Evolutionary conservation across 148 eudicot species (phyloP).

Genomic region (Rhododendron ovatum): DNA sequence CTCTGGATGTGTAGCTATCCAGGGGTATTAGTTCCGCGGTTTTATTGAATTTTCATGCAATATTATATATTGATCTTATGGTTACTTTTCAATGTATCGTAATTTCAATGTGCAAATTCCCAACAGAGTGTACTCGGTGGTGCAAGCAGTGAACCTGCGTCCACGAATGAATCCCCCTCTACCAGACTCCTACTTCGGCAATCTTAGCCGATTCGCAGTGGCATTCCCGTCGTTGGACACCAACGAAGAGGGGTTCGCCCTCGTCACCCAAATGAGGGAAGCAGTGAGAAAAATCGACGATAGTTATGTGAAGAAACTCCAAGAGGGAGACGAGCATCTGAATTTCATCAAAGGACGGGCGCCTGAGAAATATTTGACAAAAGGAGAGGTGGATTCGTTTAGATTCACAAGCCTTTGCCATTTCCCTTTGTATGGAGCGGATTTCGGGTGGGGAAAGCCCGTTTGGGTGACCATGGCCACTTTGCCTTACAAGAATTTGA

Average conservation of each 20-base stretch:
- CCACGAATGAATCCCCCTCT: constrained; percentile 10
- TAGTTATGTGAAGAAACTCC: not conserved
- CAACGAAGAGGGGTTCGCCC: not conserved
- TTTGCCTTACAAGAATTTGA: not conserved
- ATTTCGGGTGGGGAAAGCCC: constrained; percentile 38
- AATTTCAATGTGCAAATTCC: not conserved
- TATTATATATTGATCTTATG: not conserved
- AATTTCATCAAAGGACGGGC: not conserved
- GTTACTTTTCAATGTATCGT: not conserved
- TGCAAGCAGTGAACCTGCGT: constrained; percentile 18
- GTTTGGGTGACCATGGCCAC: constrained; percentile 15
- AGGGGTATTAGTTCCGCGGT: not conserved
- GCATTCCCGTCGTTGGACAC: not conserved
- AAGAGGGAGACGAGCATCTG: constrained; percentile 2
- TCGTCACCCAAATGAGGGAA: not conserved
- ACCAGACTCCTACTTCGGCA: constrained; percentile 20
- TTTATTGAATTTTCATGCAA: not conserved
- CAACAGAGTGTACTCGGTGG: constrained; percentile 1
- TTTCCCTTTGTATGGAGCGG: constrained; percentile 18
- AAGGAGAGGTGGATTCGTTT: constrained; percentile 3
- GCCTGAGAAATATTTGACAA: not conserved
- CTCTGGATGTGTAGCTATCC: no score
- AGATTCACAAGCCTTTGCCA: constrained; percentile 12
- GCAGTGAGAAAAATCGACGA: not conserved
- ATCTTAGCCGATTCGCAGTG: constrained; percentile 4